phyloP scores from a whole-genome alignment of 129 eudicot genomes.

The Mikania micrantha region DNA sequence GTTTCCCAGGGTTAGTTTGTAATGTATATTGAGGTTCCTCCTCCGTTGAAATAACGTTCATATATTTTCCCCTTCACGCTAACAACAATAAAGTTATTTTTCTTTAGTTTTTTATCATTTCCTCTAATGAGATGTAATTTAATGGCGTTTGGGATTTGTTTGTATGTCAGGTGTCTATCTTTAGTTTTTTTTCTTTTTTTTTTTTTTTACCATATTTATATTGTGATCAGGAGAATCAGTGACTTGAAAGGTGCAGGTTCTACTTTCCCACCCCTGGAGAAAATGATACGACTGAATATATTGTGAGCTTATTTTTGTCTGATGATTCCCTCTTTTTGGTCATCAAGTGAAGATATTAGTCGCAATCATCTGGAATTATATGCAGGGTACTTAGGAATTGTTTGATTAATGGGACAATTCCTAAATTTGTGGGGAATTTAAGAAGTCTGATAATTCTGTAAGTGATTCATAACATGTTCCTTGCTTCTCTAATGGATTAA shows the following conservation, averaged over 20 bases:
- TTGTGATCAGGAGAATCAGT: slow-evolving; percentile 61
- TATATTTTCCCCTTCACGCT: too few species aligned
- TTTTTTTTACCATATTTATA: not conserved
- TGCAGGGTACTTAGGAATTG: slow-evolving; percentile 69
- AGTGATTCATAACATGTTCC: slow-evolving; percentile 20
- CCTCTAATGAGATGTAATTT: too few species aligned
- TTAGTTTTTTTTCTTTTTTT: not conserved
- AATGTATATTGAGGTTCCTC: too few species aligned
- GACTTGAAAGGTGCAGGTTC: slow-evolving; percentile 49
- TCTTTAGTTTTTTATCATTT: too few species aligned
- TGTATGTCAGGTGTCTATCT: too few species aligned
- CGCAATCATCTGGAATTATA: not conserved
- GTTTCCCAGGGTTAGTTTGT: too few species aligned
- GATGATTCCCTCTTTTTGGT: not conserved
- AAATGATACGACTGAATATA: slow-evolving; percentile 42
- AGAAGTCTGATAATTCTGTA: slow-evolving; percentile 45
- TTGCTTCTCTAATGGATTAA: not conserved
- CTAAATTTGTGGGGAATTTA: slow-evolving; percentile 47
- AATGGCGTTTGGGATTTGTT: too few species aligned
- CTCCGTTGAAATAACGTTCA: too few species aligned
- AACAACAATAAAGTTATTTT: too few species aligned
- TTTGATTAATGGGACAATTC: slow-evolving; percentile 54
- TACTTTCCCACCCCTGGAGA: slow-evolving; percentile 47
- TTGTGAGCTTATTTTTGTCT: slow-evolving; percentile 41
- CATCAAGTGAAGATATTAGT: not conserved